Evolutionary conservation across 1,284 basidiomycete genomes (phyloP).

Genomic region (Sporisorium scitamineum): DNA sequence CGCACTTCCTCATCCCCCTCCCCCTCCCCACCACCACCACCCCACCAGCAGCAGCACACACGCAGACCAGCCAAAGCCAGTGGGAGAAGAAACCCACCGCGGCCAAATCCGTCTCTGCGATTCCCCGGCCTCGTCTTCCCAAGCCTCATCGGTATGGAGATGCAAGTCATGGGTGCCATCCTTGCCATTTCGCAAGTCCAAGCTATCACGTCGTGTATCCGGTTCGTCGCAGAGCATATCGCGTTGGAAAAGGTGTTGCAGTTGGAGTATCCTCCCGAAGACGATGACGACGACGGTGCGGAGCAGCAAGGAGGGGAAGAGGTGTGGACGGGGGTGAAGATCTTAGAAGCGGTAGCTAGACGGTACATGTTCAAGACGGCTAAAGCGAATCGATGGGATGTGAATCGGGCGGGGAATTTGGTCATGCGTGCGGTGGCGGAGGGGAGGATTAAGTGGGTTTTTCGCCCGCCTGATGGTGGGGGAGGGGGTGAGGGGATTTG

Average conservation of each 20-base stretch:
- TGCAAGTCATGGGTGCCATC: slow-evolving; percentile 79
- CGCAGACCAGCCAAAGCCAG: slow-evolving; percentile 71
- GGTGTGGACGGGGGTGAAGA: slow-evolving; percentile 82
- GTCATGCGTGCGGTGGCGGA: slow-evolving; percentile 78
- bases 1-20: slow-evolving; percentile 85
- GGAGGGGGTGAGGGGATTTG: slow-evolving; percentile 35
- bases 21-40: slow-evolving; percentile 77
- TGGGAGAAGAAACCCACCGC: slow-evolving; percentile 37
- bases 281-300: slow-evolving; percentile 66
- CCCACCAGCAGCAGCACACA: too few relatives aligned
- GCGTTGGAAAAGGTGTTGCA: slow-evolving; percentile 81
- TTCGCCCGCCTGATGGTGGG: slow-evolving; percentile 67
- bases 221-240: slow-evolving; percentile 78
- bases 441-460: slow-evolving; percentile 83
- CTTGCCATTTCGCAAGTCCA: slow-evolving; percentile 86
- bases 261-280: slow-evolving; percentile 69
- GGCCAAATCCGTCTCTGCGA: slow-evolving; percentile 53
- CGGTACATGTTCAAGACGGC: slow-evolving; percentile 82
- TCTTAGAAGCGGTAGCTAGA: slow-evolving; percentile 81
- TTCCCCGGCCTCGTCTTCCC: slow-evolving; percentile 76
- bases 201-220: slow-evolving; percentile 80
- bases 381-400: slow-evolving; percentile 86
- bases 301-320: slow-evolving; percentile 44
- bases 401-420: slow-evolving; percentile 86
- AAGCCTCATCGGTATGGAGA: slow-evolving; percentile 56